A percentile compares a stretch with the other conserved stretches of the same genome.
phyloP scores from a whole-genome alignment of 2,329 filamentous ascomycete genomes.

The Dactylellina parvicollis region DNA sequence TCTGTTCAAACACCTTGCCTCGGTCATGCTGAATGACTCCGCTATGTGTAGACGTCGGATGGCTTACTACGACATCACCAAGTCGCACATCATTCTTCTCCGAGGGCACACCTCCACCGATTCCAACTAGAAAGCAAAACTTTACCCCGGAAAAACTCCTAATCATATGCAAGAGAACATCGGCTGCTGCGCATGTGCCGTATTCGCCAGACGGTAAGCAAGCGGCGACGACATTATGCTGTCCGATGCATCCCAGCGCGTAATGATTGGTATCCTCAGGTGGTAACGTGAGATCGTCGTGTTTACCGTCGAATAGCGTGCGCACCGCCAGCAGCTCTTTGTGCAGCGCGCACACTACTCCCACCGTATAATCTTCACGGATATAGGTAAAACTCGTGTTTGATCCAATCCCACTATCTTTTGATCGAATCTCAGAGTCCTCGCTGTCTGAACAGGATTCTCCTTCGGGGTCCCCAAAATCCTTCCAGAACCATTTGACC shows the following conservation, averaged over 20 bases:
- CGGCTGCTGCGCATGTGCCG: constrained; percentile 10
- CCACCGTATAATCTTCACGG: constrained; percentile 10
- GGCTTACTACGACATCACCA: constrained; percentile 38
- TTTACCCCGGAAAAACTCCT: constrained; percentile 6
- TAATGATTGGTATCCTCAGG: constrained; percentile 13
- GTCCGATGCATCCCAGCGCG: not conserved
- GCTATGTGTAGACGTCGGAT: not conserved
- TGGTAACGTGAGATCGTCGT: not conserved
- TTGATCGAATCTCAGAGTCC: not conserved
- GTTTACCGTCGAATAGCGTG: constrained; percentile 5
- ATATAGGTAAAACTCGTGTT: not conserved
- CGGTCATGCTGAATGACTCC: constrained; percentile 11
- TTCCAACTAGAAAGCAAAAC: constrained; percentile 25
- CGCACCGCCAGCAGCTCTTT: constrained; percentile 26
- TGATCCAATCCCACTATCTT: constrained; percentile 21
- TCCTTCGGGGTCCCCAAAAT: not conserved
- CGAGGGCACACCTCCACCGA: constrained; percentile 27
- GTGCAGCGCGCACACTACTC: constrained; percentile 11
- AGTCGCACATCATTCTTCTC: constrained; percentile 9
- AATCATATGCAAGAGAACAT: not conserved
- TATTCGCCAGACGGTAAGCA: constrained; percentile 20
- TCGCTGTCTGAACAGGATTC: not conserved
- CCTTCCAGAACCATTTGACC: not conserved
- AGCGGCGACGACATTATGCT: constrained; percentile 19
- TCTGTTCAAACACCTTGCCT: not conserved